Base-by-base conservation (phyloP, 305 asterid species). In the Solanum chacoense region DNA sequence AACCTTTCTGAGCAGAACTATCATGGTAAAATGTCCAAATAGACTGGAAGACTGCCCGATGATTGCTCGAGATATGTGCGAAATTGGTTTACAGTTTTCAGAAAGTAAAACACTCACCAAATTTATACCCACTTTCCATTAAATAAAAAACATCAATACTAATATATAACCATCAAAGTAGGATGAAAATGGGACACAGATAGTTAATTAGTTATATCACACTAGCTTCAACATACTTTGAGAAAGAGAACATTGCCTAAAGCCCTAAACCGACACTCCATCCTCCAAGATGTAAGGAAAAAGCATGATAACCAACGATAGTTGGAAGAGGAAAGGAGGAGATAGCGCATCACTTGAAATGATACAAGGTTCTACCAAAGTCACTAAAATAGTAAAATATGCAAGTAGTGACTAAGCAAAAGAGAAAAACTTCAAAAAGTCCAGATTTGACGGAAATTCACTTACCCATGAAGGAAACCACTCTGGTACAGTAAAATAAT, bases 381-480 rank as follows among this genome's bases (percentile, higher is more conserved):
- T 83, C 45, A 55, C 42, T 50, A 84, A 12, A 84, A 45, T 50
- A 83, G 73, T 45, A 83, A 37, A 45, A 29, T 83, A 83, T 18
- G 40, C 42, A 50, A 50, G 73, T 55, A 84, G 13, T 83, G 38
- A 20, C 20, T 29, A 11, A 29, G 40, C 29, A 40, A 28, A 31
- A 40, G 38, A 69, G 69, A 20, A 28, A 22, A 45, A n/a, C 86
- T 76, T 26, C 5, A 35, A 26, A 63, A 87, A n/a, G 87, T 73
- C 34, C 38, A 40, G 4, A 26, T 59, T 31, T 84, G 35, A 67
- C 74, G 67, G 36, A 69, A 86, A 90, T 88, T 83, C 79, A 88
- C 91, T 91, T 94, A 95, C 99, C 99, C 98, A 96, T 89, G 42
- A 92, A 90, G 98, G 97, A 89, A 94, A 83, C 98, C 97, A 93